Conservation (phyloP, 2,329 filamentous ascomycete genomes). For the Whalleya microplaca region DNA sequence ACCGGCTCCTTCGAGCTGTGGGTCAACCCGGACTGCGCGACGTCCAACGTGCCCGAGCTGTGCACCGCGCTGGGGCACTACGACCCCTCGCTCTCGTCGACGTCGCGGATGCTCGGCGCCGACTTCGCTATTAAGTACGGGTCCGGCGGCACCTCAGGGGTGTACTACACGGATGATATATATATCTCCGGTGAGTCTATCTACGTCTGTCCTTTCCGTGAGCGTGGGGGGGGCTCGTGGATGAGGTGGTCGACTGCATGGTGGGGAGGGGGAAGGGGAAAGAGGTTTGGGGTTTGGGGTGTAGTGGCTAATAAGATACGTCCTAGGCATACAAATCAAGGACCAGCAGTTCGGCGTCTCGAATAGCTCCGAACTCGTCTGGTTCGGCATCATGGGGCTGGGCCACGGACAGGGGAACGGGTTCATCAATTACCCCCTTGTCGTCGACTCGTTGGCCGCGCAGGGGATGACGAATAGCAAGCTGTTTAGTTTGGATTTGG, state of each 20-base stretch:
- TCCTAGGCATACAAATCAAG: constrained; percentile 40
- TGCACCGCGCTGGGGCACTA: constrained; percentile 50
- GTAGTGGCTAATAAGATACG: background rate
- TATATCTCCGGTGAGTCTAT: constrained; percentile 45
- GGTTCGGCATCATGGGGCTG: constrained; percentile 56
- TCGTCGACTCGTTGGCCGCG: constrained; percentile 53
- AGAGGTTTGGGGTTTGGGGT: background rate
- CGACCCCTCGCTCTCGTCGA: constrained; percentile 45
- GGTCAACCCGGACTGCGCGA: constrained; percentile 55
- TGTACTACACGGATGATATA: constrained; percentile 52
- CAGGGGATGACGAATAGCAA: constrained; percentile 54
- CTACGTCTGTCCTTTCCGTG: background rate
- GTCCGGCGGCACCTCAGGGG: constrained; percentile 44
- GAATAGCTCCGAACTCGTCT: constrained; percentile 48
- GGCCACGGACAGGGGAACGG: constrained; percentile 47
- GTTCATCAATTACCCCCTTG: constrained; percentile 53
- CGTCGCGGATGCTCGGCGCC: constrained; percentile 43
- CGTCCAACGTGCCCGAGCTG: constrained; percentile 38
- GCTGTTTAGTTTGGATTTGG: constrained; percentile 56
- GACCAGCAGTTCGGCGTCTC: constrained; percentile 57
- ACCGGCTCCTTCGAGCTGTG: constrained; percentile 59
- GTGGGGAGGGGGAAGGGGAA: too few species aligned
- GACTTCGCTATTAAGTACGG: constrained; percentile 44
- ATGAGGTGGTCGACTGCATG: too few species aligned
- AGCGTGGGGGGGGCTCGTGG: background rate